Base-by-base conservation (phyloP, 2,329 filamentous ascomycete genomes). In the Penicillium aurantiogriseum region DNA sequence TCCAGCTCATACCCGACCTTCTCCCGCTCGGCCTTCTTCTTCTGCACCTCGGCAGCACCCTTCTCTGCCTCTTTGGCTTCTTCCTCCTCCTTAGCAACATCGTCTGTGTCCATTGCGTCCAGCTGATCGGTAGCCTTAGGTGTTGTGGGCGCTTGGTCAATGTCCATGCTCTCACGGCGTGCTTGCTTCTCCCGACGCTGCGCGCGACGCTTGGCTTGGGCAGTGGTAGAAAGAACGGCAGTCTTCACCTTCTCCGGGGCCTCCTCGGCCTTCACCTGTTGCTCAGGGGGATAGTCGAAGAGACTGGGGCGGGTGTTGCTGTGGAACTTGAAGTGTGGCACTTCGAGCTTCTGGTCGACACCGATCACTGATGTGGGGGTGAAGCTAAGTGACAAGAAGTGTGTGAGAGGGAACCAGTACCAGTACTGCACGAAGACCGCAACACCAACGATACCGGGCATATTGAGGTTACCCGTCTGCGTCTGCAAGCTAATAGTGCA, bases 351-450 rank as follows among this genome's bases (percentile, higher is more conserved):
- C 70, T 95, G 89, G 72, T 99, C 92, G 27, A 99, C 86, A 59
- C 90, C 93, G 67, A 97, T 97, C 70, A 99, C 90, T 1, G 94
- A 90, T 1, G 95, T 99, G 1, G 94, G 94, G n/a, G 91, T 92
- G 78, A 99, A 97, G 69, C 91, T 92, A 60, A 99, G 83, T 0
- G 93, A 95, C 57, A 99, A 76, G 85, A 99, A 99, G 77, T 99
- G 94, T 31, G 94, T 96, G 69, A 97, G 89, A 59, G 94, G 94
- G 85, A 99, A 99, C 94, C 94, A 99, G 81, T 99, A 99, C 94
- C 94, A 99, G 81, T 99, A 99, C 75, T 99, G 94, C 9, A 92
- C 96, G 78, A 99, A 99, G 53, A 99, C 90, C 29, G 92, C 93
- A 87, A 96, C 96, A 66, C 94, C 95, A 19, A 99, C 92, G 65